Base-by-base conservation (phyloP, 164 flowering plant genomes). In the Stephania japonica region DNA sequence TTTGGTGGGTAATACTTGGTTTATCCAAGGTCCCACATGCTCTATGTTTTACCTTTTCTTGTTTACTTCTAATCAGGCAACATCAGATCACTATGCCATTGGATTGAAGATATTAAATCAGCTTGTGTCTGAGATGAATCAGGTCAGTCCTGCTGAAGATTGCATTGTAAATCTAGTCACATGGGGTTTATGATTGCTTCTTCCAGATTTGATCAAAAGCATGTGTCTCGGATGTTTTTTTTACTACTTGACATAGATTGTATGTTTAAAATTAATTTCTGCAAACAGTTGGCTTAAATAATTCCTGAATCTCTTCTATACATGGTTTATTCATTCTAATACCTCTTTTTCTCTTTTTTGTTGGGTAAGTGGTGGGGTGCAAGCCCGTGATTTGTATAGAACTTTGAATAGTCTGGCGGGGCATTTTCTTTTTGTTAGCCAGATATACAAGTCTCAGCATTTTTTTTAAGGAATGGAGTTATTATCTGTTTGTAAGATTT, bases 41-140 rank as follows among this genome's bases (percentile, higher is more conserved):
- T 47, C 53, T 47, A 7, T 7, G 0, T 47, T 47, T 47, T 47
- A 47, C 23, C 64, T 69, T 18, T 41, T 8, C 44, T 14, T 50
- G 16, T 38, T 32, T 50, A 26, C 21, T 50, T 19, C 11, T 56
- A 43, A 25, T 68, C 90, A 94, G 99, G 92, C 91, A 59, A 75
- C 97, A 68, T 76, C 96, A 27, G 88, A 79, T 73, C 97, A 92
- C 81, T 94, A 89, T 86, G 87, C 89, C 59, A 94, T 92, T 80
- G 99, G 97, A 65, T 84, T 94, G 85, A 94, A 90, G 90, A 92
- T 92, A 75, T 79, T 94, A 69, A 90, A 87, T 82, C 99, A 94
- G 76, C 97, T 94, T 78, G 95, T 92, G 18, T 82, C 90, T 62
- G 99, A 94, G 84, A 94, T 94, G 97, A 94, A 92, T 78, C 99